Conservation (phyloP, 1,284 basidiomycete species). For the Chalciporus piperatoides region DNA sequence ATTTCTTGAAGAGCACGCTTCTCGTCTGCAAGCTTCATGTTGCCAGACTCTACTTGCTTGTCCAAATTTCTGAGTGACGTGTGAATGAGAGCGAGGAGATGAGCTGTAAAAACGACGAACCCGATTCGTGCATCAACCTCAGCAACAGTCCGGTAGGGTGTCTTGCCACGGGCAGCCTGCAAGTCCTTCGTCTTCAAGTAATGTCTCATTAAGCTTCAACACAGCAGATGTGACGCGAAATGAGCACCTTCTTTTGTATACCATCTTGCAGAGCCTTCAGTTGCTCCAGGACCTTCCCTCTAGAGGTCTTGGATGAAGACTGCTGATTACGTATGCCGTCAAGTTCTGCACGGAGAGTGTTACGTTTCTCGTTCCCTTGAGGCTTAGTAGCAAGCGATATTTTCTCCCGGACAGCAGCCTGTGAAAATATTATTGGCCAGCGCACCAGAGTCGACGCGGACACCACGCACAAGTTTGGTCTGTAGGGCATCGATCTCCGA, state of each 20-base stretch:
- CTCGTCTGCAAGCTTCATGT: conserved; percentile 92
- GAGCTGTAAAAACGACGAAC: conserved; percentile 43
- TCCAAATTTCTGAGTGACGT: conserved; percentile 64
- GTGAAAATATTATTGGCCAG: conserved; percentile 11
- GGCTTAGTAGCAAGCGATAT: conserved; percentile 62
- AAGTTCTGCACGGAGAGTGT: conserved; percentile 77
- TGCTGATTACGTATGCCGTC: conserved; percentile 80
- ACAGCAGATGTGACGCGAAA: background rate
- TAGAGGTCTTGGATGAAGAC: conserved; percentile 72
- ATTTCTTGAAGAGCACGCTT: conserved; percentile 94
- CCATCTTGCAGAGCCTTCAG: conserved; percentile 79
- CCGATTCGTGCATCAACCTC: conserved; percentile 88
- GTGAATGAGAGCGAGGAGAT: conserved; percentile 6
- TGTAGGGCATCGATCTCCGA: conserved; percentile 81
- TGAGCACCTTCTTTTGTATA: conserved; percentile 78
- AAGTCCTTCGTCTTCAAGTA: conserved; percentile 77
- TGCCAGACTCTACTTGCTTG: conserved; percentile 88
- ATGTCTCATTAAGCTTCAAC: conserved; percentile 3
- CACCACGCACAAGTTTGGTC: conserved; percentile 66
- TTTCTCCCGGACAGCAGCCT: conserved; percentile 81
- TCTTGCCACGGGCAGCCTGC: conserved; percentile 78
- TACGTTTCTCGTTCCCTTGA: conserved; percentile 70
- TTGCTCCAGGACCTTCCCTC: conserved; percentile 80
- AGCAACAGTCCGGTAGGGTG: conserved; percentile 79
- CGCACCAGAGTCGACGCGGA: background rate